A percentile compares a stretch with the other conserved stretches of the same genome.
Conservation (phyloP, 2,329 filamentous ascomycete species). For the Colletotrichum sp. region DNA sequence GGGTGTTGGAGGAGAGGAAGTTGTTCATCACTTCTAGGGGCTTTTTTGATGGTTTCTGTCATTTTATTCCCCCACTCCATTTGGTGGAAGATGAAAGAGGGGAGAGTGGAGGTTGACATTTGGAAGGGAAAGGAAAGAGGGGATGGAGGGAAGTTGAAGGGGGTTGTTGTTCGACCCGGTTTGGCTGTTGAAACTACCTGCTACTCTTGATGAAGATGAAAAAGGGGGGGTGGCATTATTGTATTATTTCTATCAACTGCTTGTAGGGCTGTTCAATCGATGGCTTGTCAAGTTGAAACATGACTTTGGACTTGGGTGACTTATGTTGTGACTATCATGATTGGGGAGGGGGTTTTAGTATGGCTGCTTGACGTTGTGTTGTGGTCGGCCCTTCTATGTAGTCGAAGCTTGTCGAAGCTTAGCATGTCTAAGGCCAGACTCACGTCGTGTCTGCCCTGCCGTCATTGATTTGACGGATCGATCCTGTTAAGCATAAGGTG, state of each 20-base stretch:
- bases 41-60: not conserved
- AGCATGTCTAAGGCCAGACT: not conserved
- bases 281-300: slow-evolving; percentile 10
- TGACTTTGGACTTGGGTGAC: not conserved
- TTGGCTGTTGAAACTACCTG: not conserved
- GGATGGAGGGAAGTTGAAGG: not conserved
- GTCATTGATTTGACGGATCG: accelerated
- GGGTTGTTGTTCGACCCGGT: not conserved
- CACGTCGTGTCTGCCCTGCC: accelerated
- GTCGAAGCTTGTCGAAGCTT: no score
- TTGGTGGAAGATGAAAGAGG: not conserved
- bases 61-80: not conserved
- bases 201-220: not conserved
- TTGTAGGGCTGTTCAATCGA: slow-evolving; percentile 13
- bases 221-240: not conserved
- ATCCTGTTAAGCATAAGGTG: not conserved
- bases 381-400: not conserved
- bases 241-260: slow-evolving; percentile 6
- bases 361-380: not conserved
- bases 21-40: not conserved
- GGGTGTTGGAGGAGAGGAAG: not conserved
- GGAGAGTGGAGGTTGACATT: not conserved
- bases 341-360: not conserved
- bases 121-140: not conserved
- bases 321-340: not conserved